Evolutionary conservation across 129 eudicot genomes (phyloP).

Genomic region (Artemisia annua): DNA sequence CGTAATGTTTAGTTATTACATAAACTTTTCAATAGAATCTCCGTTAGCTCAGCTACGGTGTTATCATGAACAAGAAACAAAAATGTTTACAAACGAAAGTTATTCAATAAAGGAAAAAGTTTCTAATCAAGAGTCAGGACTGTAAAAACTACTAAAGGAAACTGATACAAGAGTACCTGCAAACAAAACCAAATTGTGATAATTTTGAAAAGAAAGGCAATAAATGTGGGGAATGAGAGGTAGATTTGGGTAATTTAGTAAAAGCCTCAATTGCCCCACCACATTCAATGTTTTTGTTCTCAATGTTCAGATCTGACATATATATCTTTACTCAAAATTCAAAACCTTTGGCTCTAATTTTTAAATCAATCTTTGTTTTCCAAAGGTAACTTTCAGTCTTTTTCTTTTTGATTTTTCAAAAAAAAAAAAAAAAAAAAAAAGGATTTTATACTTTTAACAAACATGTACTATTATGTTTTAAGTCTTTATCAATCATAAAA

Average conservation of each 20-base stretch:
- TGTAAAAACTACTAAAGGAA: not conserved
- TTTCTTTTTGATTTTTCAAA: not conserved
- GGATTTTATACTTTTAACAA: too few species aligned
- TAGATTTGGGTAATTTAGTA: conserved; percentile 28
- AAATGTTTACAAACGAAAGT: not conserved
- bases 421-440: too few species aligned
- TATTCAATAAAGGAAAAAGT: not conserved
- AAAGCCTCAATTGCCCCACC: conserved; percentile 16
- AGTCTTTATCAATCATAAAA: not conserved
- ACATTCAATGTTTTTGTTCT: conserved; percentile 33
- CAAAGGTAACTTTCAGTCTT: conserved; percentile 8
- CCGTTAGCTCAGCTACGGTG: too few species aligned
- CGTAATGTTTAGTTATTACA: too few species aligned
- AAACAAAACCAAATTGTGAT: conserved; percentile 1
- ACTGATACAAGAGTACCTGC: not conserved
- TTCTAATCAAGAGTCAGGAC: not conserved
- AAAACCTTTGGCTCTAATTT: conserved; percentile 16
- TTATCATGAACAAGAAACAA: not conserved
- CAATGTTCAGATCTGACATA: conserved; percentile 18
- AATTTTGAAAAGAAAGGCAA: conserved; percentile 1
- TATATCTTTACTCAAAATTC: conserved; percentile 19
- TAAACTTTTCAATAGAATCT: too few species aligned
- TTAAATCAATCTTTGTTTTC: conserved; percentile 17
- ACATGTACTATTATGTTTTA: not conserved
- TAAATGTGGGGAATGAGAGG: conserved; percentile 33